Evolutionary conservation across 768 basidiomycete species (phyloP).

Genomic region (Pleurotus eryngii): DNA sequence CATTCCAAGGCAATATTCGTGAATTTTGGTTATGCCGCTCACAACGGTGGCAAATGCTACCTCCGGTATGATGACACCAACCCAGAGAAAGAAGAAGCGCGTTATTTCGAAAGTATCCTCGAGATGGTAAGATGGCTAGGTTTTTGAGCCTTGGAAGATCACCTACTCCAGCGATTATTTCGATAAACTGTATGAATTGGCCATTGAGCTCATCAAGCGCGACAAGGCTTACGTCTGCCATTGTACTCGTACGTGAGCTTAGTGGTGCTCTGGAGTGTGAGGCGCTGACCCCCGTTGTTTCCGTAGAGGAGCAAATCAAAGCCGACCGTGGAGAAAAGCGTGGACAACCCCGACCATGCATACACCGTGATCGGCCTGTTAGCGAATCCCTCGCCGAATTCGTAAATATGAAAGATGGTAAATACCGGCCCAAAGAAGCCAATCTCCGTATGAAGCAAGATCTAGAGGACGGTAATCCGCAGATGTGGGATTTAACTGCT

Average conservation of each 20-base stretch:
- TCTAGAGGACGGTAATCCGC: constrained; percentile 86
- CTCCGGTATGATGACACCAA: constrained; percentile 98
- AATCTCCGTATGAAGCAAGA: constrained; percentile 98
- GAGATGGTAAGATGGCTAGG: constrained; percentile 97
- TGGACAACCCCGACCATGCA: constrained; percentile 77
- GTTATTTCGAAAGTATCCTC: constrained; percentile 94
- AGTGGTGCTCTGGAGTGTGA: too few relatives aligned
- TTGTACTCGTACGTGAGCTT: constrained; percentile 74
- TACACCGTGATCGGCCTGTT: constrained; percentile 84
- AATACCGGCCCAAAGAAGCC: constrained; percentile 88
- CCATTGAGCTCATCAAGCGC: constrained; percentile 81
- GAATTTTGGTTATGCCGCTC: constrained; percentile 97
- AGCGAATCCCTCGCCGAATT: constrained; percentile 87
- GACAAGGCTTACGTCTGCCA: constrained; percentile 96
- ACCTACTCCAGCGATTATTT: constrained; percentile 99
- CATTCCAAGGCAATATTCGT: constrained; percentile 99
- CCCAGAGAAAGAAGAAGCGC: constrained; percentile 94
- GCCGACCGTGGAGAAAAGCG: constrained; percentile 82
- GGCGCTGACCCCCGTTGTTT: neutral
- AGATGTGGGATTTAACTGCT: constrained; percentile 99
- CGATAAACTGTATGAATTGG: constrained; percentile 78
- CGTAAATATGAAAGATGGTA: constrained; percentile 86
- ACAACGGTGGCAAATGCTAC: constrained; percentile 90
- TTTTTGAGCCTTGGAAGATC: constrained; percentile 98
- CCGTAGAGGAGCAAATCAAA: constrained; percentile 87